Evolutionary conservation across 2,329 filamentous ascomycete species (phyloP), one percentile per base, ranked within the genome.

Genomic region (Aspergillus fischeri): DNA sequence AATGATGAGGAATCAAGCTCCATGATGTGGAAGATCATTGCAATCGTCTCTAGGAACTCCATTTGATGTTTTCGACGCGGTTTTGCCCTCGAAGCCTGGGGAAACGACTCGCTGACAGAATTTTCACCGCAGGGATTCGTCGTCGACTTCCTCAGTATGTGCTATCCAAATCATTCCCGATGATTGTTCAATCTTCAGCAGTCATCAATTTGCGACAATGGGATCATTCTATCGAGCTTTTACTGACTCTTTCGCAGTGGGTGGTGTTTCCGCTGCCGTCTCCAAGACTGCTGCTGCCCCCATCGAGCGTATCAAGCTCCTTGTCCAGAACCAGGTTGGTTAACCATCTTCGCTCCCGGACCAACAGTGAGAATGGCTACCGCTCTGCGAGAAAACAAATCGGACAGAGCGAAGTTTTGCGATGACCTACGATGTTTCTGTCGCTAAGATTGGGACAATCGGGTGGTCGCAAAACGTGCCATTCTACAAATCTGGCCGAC

Each of bases 291-390:
- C 94, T 77, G 94, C 94, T 78, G 94, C 94, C 83, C 94, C 94
- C 83, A 99, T 99, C 75, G 94, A 99, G 92, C 94, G 94, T 92
- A 89, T 99, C 84, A 99, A 99, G 92, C 94, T 99, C 78, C 91
- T 99, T 77, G 95, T 99, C 85, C 94, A 99, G 87, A 99, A 99
- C 86, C 94, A 99, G 90, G 92, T 96, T 87, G 70, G 91, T 84
- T 55, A 59, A 27, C 48, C 59, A 52, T 44, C 38, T 50, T 42
- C 9, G 44, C 49, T 11, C n/a, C 11, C 56, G 32, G n/a, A 35
- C 44, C 54, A 49, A 6, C 20, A 14, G 24, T 25, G 10, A 25
- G 10, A 11, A 24, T 47, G 6, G 11, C 44, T 11, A 14, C 24
- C 44, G 11, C 20, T 47, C 11, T 47, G 21, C 24, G 21, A 47